Conservation (phyloP, 352 stramenopile species). For the Phytophthora citrophthora region DNA sequence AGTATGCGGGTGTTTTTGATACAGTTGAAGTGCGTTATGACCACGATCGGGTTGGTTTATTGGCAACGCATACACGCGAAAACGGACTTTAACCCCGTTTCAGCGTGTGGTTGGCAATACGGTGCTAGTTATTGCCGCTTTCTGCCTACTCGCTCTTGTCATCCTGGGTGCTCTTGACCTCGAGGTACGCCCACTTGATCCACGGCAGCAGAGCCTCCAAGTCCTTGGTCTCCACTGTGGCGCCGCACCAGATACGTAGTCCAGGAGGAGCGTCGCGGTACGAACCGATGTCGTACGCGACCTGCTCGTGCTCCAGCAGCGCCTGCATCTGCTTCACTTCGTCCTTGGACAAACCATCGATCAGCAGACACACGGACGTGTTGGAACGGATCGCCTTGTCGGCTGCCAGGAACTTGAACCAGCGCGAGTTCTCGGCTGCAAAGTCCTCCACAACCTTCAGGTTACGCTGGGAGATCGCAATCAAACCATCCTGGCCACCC, state of each 20-base stretch:
- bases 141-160: slow-evolving; percentile 33
- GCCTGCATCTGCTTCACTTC: slow-evolving; percentile 98
- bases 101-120: slow-evolving; percentile 30
- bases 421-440: slow-evolving; percentile 94
- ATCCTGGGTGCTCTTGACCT: slow-evolving; percentile 73
- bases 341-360: slow-evolving; percentile 92
- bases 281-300: slow-evolving; percentile 98
- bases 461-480: slow-evolving; percentile 95
- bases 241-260: slow-evolving; percentile 99
- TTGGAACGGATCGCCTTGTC: slow-evolving; percentile 94
- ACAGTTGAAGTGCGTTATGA: slow-evolving; percentile 1
- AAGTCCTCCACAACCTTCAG: slow-evolving; percentile 96
- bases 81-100: slow-evolving; percentile 5
- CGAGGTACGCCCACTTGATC: slow-evolving; percentile 98
- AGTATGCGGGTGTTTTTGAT: slow-evolving; percentile 8
- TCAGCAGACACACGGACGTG: slow-evolving; percentile 97
- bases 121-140: slow-evolving; percentile 10
- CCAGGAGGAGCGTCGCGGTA: slow-evolving; percentile 98
- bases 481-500: slow-evolving; percentile 94
- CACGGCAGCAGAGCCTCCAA: slow-evolving; percentile 98
- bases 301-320: slow-evolving; percentile 95
- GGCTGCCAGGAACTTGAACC: slow-evolving; percentile 97
- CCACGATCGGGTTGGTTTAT: slow-evolving; percentile 11
- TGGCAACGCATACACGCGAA: slow-evolving; percentile 32
- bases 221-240: slow-evolving; percentile 98